Base-by-base conservation (phyloP, 1,284 basidiomycete genomes). In the Trichosporon asahii region DNA sequence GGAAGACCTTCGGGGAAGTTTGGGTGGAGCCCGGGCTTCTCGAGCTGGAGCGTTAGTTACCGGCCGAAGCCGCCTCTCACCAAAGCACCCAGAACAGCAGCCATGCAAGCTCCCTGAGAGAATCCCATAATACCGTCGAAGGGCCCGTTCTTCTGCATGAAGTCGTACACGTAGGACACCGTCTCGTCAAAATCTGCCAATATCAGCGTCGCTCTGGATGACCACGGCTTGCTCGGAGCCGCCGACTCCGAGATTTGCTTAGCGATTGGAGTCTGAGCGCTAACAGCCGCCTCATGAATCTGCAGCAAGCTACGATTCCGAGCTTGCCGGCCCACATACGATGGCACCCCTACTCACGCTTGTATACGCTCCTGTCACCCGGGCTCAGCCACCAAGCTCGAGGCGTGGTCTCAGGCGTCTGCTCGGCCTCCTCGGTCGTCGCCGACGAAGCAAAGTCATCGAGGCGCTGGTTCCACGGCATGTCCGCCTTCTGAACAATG, bases 41-140 rank as follows among this genome's bases (percentile, higher is more conserved):
- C 87, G 29, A 88, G 83, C 86, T 88, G 72, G 11, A 63, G 53
- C 65, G 68, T 69, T 44, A 29, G 72, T 49, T n/a, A 12, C 25
- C 21, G 33, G 63, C 29, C 46, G 37, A 46, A 23, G 18, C 18
- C 4, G n/a, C 14, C 21, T 44, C 40, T 44, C 77, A 93, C 92
- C 79, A 94, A 79, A 49, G 91, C 90, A 57, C 90, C 83, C 35
- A 94, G 83, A 29, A 93, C 77, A 6, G 88, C 89, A 31, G 92
- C 93, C 85, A 94, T 88, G 14, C 88, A 89, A 15, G 90, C 93
- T 33, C 93, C 93, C 84, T 95, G 92, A 68, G 91, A 91, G 82
- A 93, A 93, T 8, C 92, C 92, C 79, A 95, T 89, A 18, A 95
- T 87, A 33, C 92, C 93, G 68, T 86, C 84, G 63, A 86, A 87